Conservation (phyloP, 2,329 filamentous ascomycete genomes). For the Zelopaecilomyces penicillatus region DNA sequence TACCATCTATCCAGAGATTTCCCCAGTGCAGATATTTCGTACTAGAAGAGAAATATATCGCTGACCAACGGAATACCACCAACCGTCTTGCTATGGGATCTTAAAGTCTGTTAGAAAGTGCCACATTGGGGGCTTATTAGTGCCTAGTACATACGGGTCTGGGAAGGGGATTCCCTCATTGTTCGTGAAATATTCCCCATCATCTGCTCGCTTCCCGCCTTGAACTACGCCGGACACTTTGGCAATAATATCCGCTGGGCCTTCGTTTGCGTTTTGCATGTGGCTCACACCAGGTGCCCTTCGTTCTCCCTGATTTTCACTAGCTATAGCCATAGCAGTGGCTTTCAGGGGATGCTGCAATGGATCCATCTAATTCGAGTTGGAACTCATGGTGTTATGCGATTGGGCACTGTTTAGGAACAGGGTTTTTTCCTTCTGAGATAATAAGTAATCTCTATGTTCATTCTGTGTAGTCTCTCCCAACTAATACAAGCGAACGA, state of each 20-base stretch:
- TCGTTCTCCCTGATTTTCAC: slow-evolving; percentile 1
- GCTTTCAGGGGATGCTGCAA: slow-evolving; percentile 1
- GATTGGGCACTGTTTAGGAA: too few species aligned
- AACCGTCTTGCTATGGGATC: neutral
- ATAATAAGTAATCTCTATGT: too few species aligned
- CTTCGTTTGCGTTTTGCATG: slow-evolving; percentile 7
- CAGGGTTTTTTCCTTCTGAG: too few species aligned
- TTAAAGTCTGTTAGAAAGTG: neutral
- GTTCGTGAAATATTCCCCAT: slow-evolving; percentile 4
- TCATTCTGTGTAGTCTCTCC: too few species aligned
- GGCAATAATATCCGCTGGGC: slow-evolving; percentile 5
- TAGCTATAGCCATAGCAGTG: slow-evolving; percentile 1
- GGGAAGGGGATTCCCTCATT: slow-evolving; percentile 6
- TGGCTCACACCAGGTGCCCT: slow-evolving; percentile 1
- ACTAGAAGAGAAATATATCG: neutral
- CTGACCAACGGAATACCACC: neutral
- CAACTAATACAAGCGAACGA: too few species aligned
- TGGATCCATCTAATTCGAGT: too few species aligned
- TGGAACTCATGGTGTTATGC: too few species aligned
- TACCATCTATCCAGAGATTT: too few species aligned
- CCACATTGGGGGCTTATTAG: neutral
- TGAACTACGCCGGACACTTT: slow-evolving; percentile 1
- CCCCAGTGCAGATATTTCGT: too few species aligned
- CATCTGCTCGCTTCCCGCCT: slow-evolving; percentile 3
- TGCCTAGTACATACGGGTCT: slow-evolving; percentile 1